Base-by-base conservation (phyloP, 768 basidiomycete species). In the Lentinula lateritia region DNA sequence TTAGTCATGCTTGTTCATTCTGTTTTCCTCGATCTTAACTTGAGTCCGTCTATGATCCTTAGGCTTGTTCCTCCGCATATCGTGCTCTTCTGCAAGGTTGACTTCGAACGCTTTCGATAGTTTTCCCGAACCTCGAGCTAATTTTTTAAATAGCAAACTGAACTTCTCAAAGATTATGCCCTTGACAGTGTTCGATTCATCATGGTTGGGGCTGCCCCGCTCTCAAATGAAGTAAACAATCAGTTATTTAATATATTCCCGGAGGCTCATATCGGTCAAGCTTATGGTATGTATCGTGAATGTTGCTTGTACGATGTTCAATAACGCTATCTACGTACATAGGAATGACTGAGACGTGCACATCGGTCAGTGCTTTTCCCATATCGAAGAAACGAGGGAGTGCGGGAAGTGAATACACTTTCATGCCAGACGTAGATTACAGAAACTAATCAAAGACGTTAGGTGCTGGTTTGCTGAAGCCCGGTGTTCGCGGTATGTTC, bases 271-370 rank as follows among this genome's bases (percentile, higher is more conserved):
- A 80, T 85, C 42, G 84, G 84, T 0, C 85, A 87, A 69, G 81
- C 79, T 5, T 86, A 85, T 62, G 85, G 85, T 81, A 58, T 20
- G 72, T 50, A 38, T 48, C 13, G 38, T 57, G 20, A 20, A 34
- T 6, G 28, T 23, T 36, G 36, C 56, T 52, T 45, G 15, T 55
- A n/a, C 48, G 34, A 10, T 6, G n/a, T 32, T 56, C 10, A 48
- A 48, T 8, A 10, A 56, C 52, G 7, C 3, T 39, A 23, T 50
- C 15, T 52, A 32, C 20, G 28, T 38, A 1, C 28, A 3, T 53
- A 89, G 87, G 88, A 5, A 80, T 87, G 82, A 90, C 89, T 0
- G 89, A 90, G 67, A 78, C 83, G 0, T 78, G 78, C 60, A 84
- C 85, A 0, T 76, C 81, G 7, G 75, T 80, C 6, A 69, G 77